Evolutionary conservation across 2,329 filamentous ascomycete species (phyloP).

Genomic region (Metarhizium robertsii): DNA sequence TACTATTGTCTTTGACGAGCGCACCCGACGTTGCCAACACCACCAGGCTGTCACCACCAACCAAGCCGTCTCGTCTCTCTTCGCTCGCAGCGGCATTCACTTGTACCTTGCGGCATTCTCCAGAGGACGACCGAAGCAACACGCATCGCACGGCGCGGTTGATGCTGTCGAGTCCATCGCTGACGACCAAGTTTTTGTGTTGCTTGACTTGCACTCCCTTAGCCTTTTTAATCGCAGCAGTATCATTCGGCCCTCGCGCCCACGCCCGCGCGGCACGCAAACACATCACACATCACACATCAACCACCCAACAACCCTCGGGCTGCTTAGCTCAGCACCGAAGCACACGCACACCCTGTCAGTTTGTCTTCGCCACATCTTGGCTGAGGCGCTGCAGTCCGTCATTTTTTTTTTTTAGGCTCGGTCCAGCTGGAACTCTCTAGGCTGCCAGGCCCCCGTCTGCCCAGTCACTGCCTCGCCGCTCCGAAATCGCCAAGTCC

Average conservation of each 20-base stretch:
- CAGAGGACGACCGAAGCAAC: slow-evolving; percentile 6
- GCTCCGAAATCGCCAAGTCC: slow-evolving; percentile 28
- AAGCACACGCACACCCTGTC: neutral
- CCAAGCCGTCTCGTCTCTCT: neutral
- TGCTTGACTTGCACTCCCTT: neutral
- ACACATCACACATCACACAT: neutral
- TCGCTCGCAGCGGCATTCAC: slow-evolving; percentile 37
- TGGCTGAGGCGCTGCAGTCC: slow-evolving; percentile 3
- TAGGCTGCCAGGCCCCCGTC: neutral
- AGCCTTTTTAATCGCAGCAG: neutral
- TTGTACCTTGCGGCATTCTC: slow-evolving; percentile 36
- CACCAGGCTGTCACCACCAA: neutral
- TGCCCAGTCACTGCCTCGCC: slow-evolving; percentile 15
- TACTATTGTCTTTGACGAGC: slow-evolving; percentile 3
- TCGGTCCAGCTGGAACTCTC: slow-evolving; percentile 14
- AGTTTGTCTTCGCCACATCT: slow-evolving; percentile 6
- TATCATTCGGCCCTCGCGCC: neutral
- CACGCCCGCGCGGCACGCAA: neutral
- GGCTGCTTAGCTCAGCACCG: neutral
- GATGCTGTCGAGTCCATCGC: slow-evolving; percentile 1
- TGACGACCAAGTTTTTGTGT: neutral
- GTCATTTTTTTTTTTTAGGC: slow-evolving; percentile 3
- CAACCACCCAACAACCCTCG: neutral
- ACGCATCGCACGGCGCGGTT: neutral
- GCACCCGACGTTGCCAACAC: neutral